Conservation (phyloP, 352 stramenopile genomes). For the Hyaloperonospora arabidopsidis region DNA sequence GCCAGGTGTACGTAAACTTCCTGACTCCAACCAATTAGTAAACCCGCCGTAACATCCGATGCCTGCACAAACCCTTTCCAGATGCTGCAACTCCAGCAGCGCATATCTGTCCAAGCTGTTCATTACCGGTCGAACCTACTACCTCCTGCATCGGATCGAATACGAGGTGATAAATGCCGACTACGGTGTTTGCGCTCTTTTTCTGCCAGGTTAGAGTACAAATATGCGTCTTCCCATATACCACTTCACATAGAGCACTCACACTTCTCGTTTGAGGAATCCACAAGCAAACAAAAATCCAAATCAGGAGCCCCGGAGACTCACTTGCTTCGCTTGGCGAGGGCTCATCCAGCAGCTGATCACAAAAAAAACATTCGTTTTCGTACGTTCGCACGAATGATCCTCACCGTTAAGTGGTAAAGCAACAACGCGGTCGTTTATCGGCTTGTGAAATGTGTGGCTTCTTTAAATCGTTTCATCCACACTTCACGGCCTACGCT, state of each 20-base stretch:
- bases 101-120: conserved; percentile 44
- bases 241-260: too few relatives aligned
- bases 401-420: too few relatives aligned
- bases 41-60: conserved; percentile 52
- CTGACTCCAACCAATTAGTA: conserved; percentile 63
- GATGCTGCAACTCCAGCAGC: conserved; percentile 35
- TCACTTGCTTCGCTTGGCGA: too few relatives aligned
- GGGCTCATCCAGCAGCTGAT: too few relatives aligned
- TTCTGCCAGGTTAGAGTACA: too few relatives aligned
- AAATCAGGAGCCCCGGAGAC: too few relatives aligned
- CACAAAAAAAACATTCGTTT: too few relatives aligned
- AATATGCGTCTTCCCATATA: too few relatives aligned
- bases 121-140: conserved; percentile 21
- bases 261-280: too few relatives aligned
- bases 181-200: background rate
- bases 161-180: conserved; percentile 6
- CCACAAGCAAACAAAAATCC: too few relatives aligned
- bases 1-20: conserved; percentile 40
- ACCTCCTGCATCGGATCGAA: conserved; percentile 35
- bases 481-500: conserved; percentile 67
- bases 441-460: conserved; percentile 39
- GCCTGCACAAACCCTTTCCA: conserved; percentile 37
- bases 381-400: too few relatives aligned
- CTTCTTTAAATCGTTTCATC: conserved; percentile 72
- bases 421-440: too few relatives aligned